Conservation (phyloP, 1,139 yeast genomes). For the Pichia sp. region DNA sequence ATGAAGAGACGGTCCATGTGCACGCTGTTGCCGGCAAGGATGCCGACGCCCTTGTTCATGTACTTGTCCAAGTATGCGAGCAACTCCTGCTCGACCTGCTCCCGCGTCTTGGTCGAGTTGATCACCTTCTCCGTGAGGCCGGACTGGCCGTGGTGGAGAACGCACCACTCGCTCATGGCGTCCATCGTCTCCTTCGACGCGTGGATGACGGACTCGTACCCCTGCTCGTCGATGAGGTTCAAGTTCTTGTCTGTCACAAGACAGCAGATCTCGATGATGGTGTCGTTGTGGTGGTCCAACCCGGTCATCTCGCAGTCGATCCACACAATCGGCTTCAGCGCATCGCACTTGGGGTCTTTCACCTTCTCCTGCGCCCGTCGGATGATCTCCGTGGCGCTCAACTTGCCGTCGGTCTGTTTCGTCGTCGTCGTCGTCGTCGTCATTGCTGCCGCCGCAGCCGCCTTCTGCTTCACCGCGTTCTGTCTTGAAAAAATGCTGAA, state of each 20-base stretch:
- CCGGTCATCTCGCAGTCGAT: conserved; percentile 96
- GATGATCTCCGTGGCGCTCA: conserved; percentile 13
- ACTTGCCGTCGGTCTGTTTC: background rate
- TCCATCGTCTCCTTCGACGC: conserved; percentile 62
- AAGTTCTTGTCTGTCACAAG: conserved; percentile 79
- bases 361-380: conserved; percentile 11
- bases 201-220: conserved; percentile 82
- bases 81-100: conserved; percentile 61
- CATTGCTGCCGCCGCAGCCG: background rate
- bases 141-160: conserved; percentile 60
- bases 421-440: too few relatives aligned
- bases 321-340: conserved; percentile 60
- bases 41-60: conserved; percentile 50
- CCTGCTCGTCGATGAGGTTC: conserved; percentile 58
- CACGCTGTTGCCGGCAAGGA: conserved; percentile 86
- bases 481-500: conserved; percentile 8
- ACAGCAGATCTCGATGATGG: conserved; percentile 89
- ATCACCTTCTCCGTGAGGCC: conserved; percentile 76
- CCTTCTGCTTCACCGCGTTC: background rate
- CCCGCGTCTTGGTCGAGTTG: conserved; percentile 49
- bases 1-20: conserved; percentile 90
- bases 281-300: conserved; percentile 63
- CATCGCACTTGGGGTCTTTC: conserved; percentile 17
- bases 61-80: conserved; percentile 54
- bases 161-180: conserved; percentile 83